Conservation (phyloP, 345 rosid genomes). For the Tarenaya hassleriana region DNA sequence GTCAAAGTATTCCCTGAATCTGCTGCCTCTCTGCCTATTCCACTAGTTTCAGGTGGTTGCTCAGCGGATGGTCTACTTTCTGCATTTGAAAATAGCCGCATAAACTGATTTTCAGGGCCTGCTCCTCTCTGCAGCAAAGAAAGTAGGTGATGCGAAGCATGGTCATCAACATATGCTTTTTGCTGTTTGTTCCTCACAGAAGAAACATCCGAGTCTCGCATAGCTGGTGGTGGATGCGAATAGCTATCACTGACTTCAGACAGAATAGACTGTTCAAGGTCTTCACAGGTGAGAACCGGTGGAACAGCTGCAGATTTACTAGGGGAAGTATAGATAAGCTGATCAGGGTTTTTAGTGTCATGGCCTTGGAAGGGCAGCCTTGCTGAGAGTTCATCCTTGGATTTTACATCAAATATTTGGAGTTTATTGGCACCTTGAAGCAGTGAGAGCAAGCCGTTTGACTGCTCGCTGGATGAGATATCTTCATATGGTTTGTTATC, state of each 20-base stretch:
- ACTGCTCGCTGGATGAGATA: slow-evolving; percentile 33
- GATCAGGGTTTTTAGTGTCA: slow-evolving; percentile 33
- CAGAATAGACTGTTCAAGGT: slow-evolving; percentile 89
- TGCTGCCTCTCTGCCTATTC: slow-evolving; percentile 34
- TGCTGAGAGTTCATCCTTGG: slow-evolving; percentile 24
- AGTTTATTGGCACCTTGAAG: slow-evolving; percentile 64
- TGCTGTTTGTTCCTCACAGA: slow-evolving; percentile 36
- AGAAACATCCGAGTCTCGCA: slow-evolving; percentile 29
- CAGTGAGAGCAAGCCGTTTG: slow-evolving; percentile 65
- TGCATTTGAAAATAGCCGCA: slow-evolving; percentile 20
- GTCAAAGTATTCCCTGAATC: slow-evolving; percentile 31
- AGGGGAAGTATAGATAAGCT: slow-evolving; percentile 22
- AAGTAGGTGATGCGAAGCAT: slow-evolving; percentile 85
- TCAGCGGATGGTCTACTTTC: slow-evolving; percentile 28
- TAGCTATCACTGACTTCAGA: slow-evolving; percentile 50
- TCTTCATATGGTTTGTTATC: slow-evolving; percentile 60
- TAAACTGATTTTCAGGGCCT: slow-evolving; percentile 28
- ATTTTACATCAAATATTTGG: slow-evolving; percentile 41
- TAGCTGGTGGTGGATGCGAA: slow-evolving; percentile 33
- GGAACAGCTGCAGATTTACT: slow-evolving; percentile 34
- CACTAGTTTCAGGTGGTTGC: background rate
- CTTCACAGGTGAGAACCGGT: slow-evolving; percentile 93
- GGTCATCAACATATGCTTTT: slow-evolving; percentile 43
- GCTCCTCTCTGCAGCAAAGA: slow-evolving; percentile 65
- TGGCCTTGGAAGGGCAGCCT: slow-evolving; percentile 36